A percentile compares a stretch with the other conserved stretches of the same genome.
phyloP scores from a whole-genome alignment of 495 filamentous ascomycete genomes.

The Letharia lupina region DNA sequence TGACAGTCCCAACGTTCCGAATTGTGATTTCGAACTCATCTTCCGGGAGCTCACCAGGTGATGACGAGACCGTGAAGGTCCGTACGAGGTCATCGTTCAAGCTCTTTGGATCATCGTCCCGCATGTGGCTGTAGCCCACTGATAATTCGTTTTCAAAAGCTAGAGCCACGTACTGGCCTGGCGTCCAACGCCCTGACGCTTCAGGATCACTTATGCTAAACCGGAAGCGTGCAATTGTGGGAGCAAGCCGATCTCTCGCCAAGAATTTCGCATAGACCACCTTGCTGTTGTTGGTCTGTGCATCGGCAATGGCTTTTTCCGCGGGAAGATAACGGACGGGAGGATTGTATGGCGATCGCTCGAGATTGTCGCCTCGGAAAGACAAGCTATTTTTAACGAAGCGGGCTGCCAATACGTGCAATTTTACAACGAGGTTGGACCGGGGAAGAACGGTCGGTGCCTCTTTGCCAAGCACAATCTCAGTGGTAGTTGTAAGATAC shows the following conservation, averaged over 20 bases:
- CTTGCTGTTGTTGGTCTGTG: conserved; percentile 22
- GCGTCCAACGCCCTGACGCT: conserved; percentile 42
- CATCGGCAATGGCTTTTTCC: conserved; percentile 35
- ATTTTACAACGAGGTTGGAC: conserved; percentile 61
- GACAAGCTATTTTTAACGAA: conserved; percentile 55
- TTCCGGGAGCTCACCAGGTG: conserved; percentile 34
- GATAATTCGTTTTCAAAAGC: conserved; percentile 59
- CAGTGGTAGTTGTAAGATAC: conserved; percentile 57
- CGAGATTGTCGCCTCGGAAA: conserved; percentile 53
- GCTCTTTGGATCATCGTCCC: conserved; percentile 63
- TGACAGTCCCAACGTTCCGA: conserved; percentile 58
- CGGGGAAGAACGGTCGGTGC: conserved; percentile 54
- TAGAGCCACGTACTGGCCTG: conserved; percentile 69
- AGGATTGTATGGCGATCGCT: conserved; percentile 66
- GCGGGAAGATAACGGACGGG: conserved; percentile 45
- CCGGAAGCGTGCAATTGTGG: conserved; percentile 53
- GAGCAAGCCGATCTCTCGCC: conserved; percentile 48
- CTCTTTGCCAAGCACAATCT: conserved; percentile 53
- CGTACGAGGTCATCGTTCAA: conserved; percentile 77
- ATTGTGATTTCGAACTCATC: conserved; percentile 64
- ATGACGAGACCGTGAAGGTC: conserved; percentile 68
- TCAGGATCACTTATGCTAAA: conserved; percentile 46
- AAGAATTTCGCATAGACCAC: conserved; percentile 43
- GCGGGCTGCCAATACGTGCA: conserved; percentile 50
- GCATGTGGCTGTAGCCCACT: conserved; percentile 71